These are phyloP conservation scores for Pseudoneurospora amorphoporcata DNA, from an alignment of 495 filamentous ascomycete genomes.

Conservation along the genomic window DNA sequence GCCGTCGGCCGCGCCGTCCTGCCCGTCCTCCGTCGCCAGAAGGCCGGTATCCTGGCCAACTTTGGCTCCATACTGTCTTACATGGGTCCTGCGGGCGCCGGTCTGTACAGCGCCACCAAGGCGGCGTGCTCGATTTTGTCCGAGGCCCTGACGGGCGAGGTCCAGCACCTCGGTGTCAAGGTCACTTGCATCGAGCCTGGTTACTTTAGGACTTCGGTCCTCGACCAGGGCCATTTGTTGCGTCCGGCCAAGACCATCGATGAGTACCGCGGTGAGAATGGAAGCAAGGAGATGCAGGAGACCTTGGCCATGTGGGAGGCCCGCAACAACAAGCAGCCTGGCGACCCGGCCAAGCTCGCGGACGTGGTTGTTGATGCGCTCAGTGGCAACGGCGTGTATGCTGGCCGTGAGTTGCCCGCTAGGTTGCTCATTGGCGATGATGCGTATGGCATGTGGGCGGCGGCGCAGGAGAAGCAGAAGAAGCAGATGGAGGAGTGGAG, in stretches of 20 bases:
- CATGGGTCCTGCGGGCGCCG: slow-evolving; percentile 21
- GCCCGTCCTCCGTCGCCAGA: slow-evolving; percentile 35
- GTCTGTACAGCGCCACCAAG: slow-evolving; percentile 44
- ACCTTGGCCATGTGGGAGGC: not conserved
- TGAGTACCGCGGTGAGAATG: not conserved
- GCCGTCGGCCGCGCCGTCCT: slow-evolving; percentile 35
- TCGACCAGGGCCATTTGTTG: slow-evolving; percentile 14
- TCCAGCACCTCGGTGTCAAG: slow-evolving; percentile 34
- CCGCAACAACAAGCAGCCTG: not conserved
- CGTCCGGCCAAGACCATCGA: not conserved
- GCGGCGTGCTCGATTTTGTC: slow-evolving; percentile 31
- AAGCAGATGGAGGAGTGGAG: not conserved
- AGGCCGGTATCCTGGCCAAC: slow-evolving; percentile 37
- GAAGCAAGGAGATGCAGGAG: not conserved
- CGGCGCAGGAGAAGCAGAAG: not conserved
- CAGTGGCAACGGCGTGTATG: not conserved
- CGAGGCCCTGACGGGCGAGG: slow-evolving; percentile 33
- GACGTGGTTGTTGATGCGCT: not conserved
- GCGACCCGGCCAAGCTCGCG: not conserved
- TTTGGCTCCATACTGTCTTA: slow-evolving; percentile 38
- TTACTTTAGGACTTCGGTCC: slow-evolving; percentile 38
- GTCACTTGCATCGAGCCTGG: slow-evolving; percentile 40
- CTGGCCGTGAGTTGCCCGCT: not conserved
- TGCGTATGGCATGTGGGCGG: not conserved
- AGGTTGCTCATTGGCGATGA: not conserved